Base-by-base conservation (phyloP, 805 yeast species). In the Candida sithepensis region DNA sequence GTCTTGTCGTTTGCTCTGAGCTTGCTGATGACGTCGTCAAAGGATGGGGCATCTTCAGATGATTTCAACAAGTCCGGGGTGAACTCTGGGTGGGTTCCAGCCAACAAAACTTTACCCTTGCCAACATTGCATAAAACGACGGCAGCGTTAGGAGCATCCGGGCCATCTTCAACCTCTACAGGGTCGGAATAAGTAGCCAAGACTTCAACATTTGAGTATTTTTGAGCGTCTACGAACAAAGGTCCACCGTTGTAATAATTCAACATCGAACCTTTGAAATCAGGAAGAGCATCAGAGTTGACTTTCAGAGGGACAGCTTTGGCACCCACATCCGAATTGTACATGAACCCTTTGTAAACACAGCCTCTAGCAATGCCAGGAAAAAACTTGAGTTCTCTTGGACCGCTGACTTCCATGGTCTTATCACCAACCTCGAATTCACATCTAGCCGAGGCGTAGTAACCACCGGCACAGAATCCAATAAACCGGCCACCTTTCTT, bases 381-480 rank as follows among this genome's bases (percentile, higher is more conserved):
- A 58, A 79, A 94, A 50, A 94, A 83, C 32, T 68, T 75, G 57
- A 94, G 71, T 55, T 94, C 97, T 54, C 99, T 74, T 0, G 85
- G 65, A 0, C 99, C 99, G 42, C 84, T 73, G 2, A 94, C 96
- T 60, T 88, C 97, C 76, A 88, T 70, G 1, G 48, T 50, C 0
- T 80, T 77, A 55, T 80, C 70, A 2, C 94, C 95, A 26, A 78
- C 83, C 56, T 88, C 96, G 63, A 94, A 94, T 60, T 92, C 97
- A 54, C 87, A 83, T 37, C 84, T 66, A 0, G 76, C 66, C 12
- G 91, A 76, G 1, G 84, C 92, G 60, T 80, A 94, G 67, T 94
- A 94, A 0, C 87, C 98, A 39, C 99, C 99, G 9, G 99, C 94
- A 68, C 99, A 94, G 53, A 94, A 80, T 0, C 99, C 99, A 19